phyloP scores from a whole-genome alignment of 2,329 filamentous ascomycete species.

The Periconia sp. region DNA sequence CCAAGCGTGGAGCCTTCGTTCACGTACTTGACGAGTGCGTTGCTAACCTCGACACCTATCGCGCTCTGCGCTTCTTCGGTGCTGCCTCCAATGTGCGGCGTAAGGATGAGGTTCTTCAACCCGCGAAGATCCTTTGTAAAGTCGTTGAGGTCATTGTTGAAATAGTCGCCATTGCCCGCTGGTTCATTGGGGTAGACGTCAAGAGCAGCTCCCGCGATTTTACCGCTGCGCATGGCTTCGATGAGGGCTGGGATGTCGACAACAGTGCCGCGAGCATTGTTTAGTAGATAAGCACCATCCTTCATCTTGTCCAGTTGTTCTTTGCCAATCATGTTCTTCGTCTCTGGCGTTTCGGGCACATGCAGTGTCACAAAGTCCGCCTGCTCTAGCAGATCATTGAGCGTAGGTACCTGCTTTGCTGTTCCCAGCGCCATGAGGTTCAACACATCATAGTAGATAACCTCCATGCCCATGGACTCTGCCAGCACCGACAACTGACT shows the following conservation, averaged over 20 bases:
- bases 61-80: constrained; percentile 97
- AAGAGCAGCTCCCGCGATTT: constrained; percentile 89
- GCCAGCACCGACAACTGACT: constrained; percentile 93
- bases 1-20: constrained; percentile 91
- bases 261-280: constrained; percentile 89
- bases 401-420: constrained; percentile 75
- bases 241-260: constrained; percentile 93
- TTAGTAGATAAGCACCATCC: constrained; percentile 89
- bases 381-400: constrained; percentile 73
- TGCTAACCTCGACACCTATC: constrained; percentile 89
- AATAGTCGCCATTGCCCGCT: constrained; percentile 91
- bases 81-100: constrained; percentile 94
- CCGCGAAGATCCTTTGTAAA: constrained; percentile 85
- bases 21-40: constrained; percentile 88
- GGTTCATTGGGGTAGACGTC: constrained; percentile 97
- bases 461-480: constrained; percentile 96
- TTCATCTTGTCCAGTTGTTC: constrained; percentile 86
- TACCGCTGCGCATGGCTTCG: constrained; percentile 80
- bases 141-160: constrained; percentile 77
- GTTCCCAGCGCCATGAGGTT: constrained; percentile 94
- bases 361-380: constrained; percentile 94
- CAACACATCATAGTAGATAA: constrained; percentile 95
- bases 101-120: constrained; percentile 90
- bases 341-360: constrained; percentile 91
- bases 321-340: constrained; percentile 85